phyloP scores from a whole-genome alignment of 805 yeast genomes.

The Metschnikowia shivogae region DNA sequence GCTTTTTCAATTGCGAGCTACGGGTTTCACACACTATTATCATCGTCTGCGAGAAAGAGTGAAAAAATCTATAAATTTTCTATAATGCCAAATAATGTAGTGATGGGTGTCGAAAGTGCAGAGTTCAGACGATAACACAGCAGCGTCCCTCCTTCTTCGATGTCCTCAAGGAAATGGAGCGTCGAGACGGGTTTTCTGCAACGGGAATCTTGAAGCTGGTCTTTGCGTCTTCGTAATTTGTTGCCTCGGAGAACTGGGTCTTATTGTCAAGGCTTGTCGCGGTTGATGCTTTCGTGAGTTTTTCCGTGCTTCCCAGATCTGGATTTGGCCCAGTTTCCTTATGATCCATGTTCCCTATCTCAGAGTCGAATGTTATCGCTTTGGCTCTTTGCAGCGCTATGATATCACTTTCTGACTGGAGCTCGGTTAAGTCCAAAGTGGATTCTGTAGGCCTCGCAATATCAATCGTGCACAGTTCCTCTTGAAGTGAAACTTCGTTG shows the following conservation, averaged over 20 bases:
- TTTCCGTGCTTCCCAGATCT: not conserved
- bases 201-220: not conserved
- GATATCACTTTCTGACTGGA: too few species aligned
- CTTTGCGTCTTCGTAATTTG: not conserved
- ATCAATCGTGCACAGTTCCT: not conserved
- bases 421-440: too few species aligned
- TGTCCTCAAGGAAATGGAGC: not conserved
- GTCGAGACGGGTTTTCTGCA: not conserved
- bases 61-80: conserved; percentile 1
- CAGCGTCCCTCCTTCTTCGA: conserved; percentile 13
- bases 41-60: not conserved
- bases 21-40: too few species aligned
- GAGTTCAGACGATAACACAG: conserved; percentile 16
- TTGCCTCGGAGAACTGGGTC: not conserved
- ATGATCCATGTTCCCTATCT: not conserved
- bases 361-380: not conserved
- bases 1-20: not conserved
- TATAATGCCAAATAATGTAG: not conserved
- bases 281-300: not conserved
- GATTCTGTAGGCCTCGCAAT: too few species aligned
- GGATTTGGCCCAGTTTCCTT: not conserved
- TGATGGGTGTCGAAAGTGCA: not conserved
- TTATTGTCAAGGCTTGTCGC: not conserved
- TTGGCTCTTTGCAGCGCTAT: not conserved
- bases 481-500: not conserved